phyloP scores from a whole-genome alignment of 306 rosid species.

The Argentina anserina region DNA sequence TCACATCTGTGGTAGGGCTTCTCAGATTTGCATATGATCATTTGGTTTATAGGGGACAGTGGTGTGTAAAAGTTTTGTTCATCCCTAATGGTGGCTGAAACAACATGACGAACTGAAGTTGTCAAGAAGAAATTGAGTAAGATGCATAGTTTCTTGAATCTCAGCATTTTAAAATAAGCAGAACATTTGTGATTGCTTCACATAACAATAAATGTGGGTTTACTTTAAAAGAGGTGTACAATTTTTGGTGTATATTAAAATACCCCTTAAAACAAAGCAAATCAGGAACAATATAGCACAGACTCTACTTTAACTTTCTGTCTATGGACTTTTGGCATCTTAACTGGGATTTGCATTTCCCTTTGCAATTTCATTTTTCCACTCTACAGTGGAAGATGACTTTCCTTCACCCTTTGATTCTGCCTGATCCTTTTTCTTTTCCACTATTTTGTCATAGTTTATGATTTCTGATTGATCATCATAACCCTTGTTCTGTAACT shows the following conservation, averaged over 20 bases:
- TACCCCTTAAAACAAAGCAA: slow-evolving; percentile 6
- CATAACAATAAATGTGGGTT: no score
- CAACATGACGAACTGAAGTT: slow-evolving; percentile 33
- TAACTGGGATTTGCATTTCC: background rate
- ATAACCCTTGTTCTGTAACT: background rate
- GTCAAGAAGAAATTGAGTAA: slow-evolving; percentile 35
- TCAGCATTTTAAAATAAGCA: slow-evolving; percentile 28
- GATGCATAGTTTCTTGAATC: slow-evolving; percentile 31
- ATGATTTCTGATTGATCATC: background rate
- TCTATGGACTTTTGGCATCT: slow-evolving; percentile 9
- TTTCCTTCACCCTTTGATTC: background rate
- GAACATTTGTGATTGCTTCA: background rate
- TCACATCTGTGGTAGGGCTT: slow-evolving; percentile 26
- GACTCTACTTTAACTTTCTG: slow-evolving; percentile 13
- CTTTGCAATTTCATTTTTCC: background rate
- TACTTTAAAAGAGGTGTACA: no score
- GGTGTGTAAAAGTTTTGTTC: slow-evolving; percentile 43
- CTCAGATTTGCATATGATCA: slow-evolving; percentile 35
- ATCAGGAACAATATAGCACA: background rate
- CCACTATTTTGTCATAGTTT: no score
- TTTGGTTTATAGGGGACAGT: slow-evolving; percentile 31
- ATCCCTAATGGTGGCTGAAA: slow-evolving; percentile 33
- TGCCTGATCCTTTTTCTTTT: background rate
- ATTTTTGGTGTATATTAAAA: no score
- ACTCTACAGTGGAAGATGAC: background rate